Base-by-base conservation (phyloP, 257 asterid genomes). In the Solanum pinnatisectum region DNA sequence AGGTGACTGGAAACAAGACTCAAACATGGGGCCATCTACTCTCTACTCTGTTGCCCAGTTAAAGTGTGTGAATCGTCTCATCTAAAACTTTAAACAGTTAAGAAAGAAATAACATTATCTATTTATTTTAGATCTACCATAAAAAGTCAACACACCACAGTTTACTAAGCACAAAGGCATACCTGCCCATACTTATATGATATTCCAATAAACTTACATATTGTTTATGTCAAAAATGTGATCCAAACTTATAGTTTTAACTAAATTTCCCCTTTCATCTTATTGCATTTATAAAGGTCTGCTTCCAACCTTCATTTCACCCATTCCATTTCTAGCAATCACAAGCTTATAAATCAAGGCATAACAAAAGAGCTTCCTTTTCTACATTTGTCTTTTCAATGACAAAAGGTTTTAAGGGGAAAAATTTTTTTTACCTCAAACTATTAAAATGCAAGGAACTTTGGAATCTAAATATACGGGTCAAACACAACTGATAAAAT, bases 401-500 rank as follows among this genome's bases (percentile, higher is more conserved):
- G 37, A 63, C 37, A 37, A 85, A 18, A 65, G 2, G 67, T 63
- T 27, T 37, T 40, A 85, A 82, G 33, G n/a, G 40, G 25, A n/a
- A n/a, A n/a, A n/a, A n/a, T n/a, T n/a, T n/a, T n/a, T n/a, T n/a
- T n/a, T 87, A 95, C 98, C 94, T 93, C 88, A 93, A 88, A 85
- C 87, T 88, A 40, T 83, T 91, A 14, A 93, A 89, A 14, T 89
- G 88, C 33, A 78, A 84, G 32, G 88, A 90, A 25, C 89, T 87
- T 63, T 68, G 92, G 89, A 25, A 36, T 85, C 65, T 25, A 85
- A 84, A 89, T 37, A 16, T 89, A 87, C 25, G 22, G 88, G 27
- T 42, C 70, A 76, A 84, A 83, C 79, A 74, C 44, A 87, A 44
- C 33, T 72, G 52, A 84, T 23, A 86, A 89, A 88, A 82, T 88